Evolutionary conservation across 2,329 filamentous ascomycete genomes (phyloP).

Genomic region (Bipolaris zeicola): DNA sequence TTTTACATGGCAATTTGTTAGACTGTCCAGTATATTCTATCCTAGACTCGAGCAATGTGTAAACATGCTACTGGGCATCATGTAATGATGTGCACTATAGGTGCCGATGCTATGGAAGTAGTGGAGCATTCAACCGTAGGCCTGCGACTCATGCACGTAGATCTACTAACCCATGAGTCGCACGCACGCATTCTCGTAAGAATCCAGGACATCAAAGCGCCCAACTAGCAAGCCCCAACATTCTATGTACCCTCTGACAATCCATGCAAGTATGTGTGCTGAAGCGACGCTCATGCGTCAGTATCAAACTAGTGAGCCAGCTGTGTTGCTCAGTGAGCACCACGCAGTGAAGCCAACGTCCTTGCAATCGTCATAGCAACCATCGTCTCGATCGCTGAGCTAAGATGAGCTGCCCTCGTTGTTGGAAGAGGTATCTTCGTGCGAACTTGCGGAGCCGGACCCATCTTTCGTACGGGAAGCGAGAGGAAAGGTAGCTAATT

Average conservation of each 20-base stretch:
- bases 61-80: neutral
- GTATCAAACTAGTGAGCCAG: neutral
- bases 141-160: neutral
- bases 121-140: neutral
- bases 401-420: no score
- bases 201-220: neutral
- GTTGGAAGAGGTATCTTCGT: neutral
- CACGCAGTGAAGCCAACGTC: neutral
- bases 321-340: neutral
- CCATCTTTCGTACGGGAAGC: neutral
- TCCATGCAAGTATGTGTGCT: no score
- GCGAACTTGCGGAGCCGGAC: neutral
- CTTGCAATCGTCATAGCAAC: neutral
- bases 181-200: neutral
- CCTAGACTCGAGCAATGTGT: neutral
- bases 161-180: neutral
- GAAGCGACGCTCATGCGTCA: neutral
- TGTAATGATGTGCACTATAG: neutral
- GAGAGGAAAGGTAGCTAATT: neutral
- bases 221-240: neutral
- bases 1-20: constrained; percentile 1
- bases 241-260: neutral
- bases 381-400: neutral
- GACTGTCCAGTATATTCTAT: neutral
- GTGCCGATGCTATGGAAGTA: neutral